Percentiles rank a stretch among this genome's conserved stretches.
These are phyloP conservation scores for Debaryomyces sp. DNA, from an alignment of 1,139 yeast genomes.

Conservation along the genomic window DNA sequence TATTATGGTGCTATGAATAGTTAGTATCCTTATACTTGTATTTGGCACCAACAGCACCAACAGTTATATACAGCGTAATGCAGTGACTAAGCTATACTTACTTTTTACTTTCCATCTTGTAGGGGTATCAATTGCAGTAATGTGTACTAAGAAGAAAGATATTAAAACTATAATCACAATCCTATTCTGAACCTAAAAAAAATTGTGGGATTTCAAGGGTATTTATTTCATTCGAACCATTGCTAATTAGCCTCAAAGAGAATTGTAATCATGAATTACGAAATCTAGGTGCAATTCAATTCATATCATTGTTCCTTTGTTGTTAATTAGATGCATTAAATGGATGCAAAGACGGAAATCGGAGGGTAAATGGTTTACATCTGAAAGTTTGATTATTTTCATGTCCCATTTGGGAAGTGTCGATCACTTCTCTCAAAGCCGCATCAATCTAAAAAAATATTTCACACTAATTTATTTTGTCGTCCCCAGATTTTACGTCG, in stretches of 20 bases:
- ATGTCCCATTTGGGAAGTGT: not conserved
- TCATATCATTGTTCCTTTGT: not conserved
- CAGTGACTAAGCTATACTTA: conserved; percentile 12
- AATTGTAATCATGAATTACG: not conserved
- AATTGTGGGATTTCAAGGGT: conserved; percentile 6
- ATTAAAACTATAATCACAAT: not conserved
- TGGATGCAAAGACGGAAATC: conserved; percentile 3
- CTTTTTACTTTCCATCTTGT: conserved; percentile 18
- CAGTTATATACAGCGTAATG: not conserved
- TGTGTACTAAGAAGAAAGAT: not conserved
- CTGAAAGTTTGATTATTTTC: not conserved
- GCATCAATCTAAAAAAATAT: not conserved
- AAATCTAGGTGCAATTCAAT: not conserved
- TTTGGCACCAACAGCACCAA: not conserved
- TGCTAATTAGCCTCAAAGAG: not conserved
- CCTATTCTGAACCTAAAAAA: not conserved
- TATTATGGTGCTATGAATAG: conserved; percentile 19
- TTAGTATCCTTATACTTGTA: not conserved
- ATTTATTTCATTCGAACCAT: conserved; percentile 9
- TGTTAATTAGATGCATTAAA: conserved; percentile 2
- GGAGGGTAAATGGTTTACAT: not conserved
- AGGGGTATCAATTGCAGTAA: conserved; percentile 16
- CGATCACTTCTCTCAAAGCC: not conserved
- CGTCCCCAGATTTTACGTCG: not conserved
- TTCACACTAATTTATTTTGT: not conserved